These are phyloP conservation scores for Moricandia moricandioides DNA, from an alignment of 345 rosid genomes.

Conservation along the genomic window DNA sequence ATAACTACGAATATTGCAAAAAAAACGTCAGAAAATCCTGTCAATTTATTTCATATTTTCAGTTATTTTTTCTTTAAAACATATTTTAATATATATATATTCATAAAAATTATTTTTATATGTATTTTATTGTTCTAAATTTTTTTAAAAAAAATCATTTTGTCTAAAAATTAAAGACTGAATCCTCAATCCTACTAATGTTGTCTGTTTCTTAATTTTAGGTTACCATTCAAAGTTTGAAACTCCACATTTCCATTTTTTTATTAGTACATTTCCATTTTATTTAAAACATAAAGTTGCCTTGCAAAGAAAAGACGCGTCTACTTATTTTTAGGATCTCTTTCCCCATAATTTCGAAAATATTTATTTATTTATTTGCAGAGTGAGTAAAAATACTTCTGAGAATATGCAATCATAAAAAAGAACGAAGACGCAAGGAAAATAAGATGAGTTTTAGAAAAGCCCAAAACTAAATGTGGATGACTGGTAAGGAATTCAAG, in stretches of 20 bases:
- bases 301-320: neutral
- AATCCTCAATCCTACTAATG: neutral
- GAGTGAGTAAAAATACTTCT: neutral
- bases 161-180: neutral
- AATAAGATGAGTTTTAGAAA: constrained; percentile 31
- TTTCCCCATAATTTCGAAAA: neutral
- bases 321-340: neutral
- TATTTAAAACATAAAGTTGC: neutral
- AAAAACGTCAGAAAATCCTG: neutral
- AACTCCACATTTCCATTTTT: neutral
- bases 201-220: neutral
- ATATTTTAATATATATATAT: neutral
- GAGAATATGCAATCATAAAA: constrained; percentile 9
- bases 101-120: too few relatives aligned
- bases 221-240: neutral
- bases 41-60: neutral
- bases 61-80: neutral
- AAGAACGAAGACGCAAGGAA: neutral
- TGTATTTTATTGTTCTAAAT: neutral
- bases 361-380: neutral
- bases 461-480: constrained; percentile 6
- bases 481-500: constrained; percentile 31
- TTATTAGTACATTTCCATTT: neutral
- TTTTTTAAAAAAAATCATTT: neutral
- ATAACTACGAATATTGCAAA: neutral